Conservation (phyloP, 371 early-diverging fungal genomes). For the Homolaphlyctis polyrhiza region DNA sequence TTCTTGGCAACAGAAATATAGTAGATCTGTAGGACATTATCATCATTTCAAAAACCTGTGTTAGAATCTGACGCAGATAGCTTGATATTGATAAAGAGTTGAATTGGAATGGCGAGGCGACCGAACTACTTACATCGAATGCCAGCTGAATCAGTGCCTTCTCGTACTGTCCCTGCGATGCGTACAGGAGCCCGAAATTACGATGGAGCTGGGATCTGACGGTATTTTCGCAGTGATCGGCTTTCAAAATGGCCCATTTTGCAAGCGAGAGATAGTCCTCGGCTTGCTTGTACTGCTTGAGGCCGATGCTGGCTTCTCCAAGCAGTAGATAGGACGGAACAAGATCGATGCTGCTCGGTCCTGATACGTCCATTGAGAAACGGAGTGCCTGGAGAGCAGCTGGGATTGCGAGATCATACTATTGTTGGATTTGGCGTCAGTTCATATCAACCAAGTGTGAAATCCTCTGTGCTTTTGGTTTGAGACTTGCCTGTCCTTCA, state of each 20-base stretch:
- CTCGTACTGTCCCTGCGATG: slow-evolving; percentile 22
- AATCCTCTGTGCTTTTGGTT: background rate
- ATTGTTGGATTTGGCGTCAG: background rate
- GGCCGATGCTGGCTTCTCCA: slow-evolving; percentile 39
- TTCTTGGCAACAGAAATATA: slow-evolving; percentile 28
- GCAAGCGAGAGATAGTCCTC: slow-evolving; percentile 47
- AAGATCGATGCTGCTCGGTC: slow-evolving; percentile 35
- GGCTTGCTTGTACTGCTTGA: slow-evolving; percentile 40
- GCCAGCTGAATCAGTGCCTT: slow-evolving; percentile 35
- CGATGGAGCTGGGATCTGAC: slow-evolving; percentile 32
- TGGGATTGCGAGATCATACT: slow-evolving; percentile 46
- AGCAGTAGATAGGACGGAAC: slow-evolving; percentile 46
- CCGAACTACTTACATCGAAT: slow-evolving; percentile 24
- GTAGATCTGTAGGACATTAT: slow-evolving; percentile 21
- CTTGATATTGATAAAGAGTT: background rate
- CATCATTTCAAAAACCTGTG: background rate
- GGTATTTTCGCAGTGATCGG: slow-evolving; percentile 19
- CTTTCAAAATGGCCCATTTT: slow-evolving; percentile 44
- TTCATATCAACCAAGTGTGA: background rate
- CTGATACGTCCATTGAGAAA: slow-evolving; percentile 38
- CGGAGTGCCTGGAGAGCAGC: slow-evolving; percentile 47
- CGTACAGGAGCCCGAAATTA: slow-evolving; percentile 43
- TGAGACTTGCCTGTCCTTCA: slow-evolving; percentile 28
- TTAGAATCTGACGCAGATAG: background rate
- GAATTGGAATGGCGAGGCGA: background rate